Percentiles rank a stretch among this genome's conserved stretches.
Conservation (phyloP, 2,329 filamentous ascomycete species). For the Colletotrichum shisoi region DNA sequence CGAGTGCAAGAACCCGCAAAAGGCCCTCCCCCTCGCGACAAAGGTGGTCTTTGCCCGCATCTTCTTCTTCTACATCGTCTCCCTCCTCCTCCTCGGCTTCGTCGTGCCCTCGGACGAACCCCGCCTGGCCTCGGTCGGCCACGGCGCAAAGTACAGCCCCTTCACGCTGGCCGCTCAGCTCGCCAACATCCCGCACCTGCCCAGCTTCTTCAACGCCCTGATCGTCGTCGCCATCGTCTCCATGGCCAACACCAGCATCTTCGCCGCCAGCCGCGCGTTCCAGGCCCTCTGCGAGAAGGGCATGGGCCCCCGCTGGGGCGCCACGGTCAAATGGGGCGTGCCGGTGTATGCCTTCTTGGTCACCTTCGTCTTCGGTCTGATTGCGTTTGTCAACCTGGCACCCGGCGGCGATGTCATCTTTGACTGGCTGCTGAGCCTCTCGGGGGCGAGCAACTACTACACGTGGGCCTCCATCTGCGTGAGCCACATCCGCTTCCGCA, state of each 20-base stretch:
- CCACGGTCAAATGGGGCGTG: slow-evolving; percentile 49
- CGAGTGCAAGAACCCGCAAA: slow-evolving; percentile 56
- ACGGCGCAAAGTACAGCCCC: slow-evolving; percentile 42
- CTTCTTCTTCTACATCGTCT: slow-evolving; percentile 62
- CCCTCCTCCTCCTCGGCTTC: slow-evolving; percentile 61
- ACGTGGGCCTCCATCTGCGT: slow-evolving; percentile 59
- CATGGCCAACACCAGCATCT: slow-evolving; percentile 54
- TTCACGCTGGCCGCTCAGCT: slow-evolving; percentile 45
- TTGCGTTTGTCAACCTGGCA: slow-evolving; percentile 55
- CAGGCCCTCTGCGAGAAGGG: slow-evolving; percentile 49
- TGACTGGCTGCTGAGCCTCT: slow-evolving; percentile 57
- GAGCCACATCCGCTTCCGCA: slow-evolving; percentile 57
- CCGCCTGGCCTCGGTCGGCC: slow-evolving; percentile 47
- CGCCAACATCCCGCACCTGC: slow-evolving; percentile 44
- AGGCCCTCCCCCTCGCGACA: slow-evolving; percentile 79
- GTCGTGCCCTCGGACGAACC: slow-evolving; percentile 57
- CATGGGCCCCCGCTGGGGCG: slow-evolving; percentile 47
- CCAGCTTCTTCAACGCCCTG: slow-evolving; percentile 49
- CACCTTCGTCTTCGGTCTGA: slow-evolving; percentile 51
- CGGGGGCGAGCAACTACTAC: slow-evolving; percentile 56
- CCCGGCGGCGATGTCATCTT: slow-evolving; percentile 52
- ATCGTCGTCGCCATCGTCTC: slow-evolving; percentile 49
- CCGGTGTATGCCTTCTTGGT: slow-evolving; percentile 54
- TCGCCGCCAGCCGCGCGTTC: slow-evolving; percentile 50
- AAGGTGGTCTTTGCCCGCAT: slow-evolving; percentile 76